phyloP scores from a whole-genome alignment of 371 early-diverging fungal species.

The Apophysomyces elegans region DNA sequence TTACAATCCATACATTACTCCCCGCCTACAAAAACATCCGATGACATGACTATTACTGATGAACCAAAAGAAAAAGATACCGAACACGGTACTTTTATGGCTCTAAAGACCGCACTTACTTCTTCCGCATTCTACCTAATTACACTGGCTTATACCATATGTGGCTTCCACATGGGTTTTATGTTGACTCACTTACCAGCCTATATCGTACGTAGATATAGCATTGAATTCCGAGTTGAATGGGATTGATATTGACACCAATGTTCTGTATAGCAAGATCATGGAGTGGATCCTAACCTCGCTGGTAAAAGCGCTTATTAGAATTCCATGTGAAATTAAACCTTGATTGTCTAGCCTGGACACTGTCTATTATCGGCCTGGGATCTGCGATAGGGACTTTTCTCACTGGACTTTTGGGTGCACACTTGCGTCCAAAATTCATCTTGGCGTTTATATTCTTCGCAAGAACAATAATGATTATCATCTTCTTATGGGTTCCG shows the following conservation, averaged over 20 bases:
- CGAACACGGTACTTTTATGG: constrained; percentile 19
- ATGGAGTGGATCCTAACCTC: constrained; percentile 26
- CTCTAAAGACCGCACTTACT: constrained; percentile 30
- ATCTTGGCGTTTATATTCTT: constrained; percentile 29
- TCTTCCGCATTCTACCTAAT: constrained; percentile 33
- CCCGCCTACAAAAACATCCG: constrained; percentile 14
- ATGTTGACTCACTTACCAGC: constrained; percentile 42
- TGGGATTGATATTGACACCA: neutral
- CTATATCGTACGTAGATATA: constrained; percentile 23
- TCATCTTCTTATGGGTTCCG: constrained; percentile 31
- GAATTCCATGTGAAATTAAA: neutral
- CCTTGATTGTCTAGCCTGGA: constrained; percentile 30
- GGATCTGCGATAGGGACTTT: constrained; percentile 37
- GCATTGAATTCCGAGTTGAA: neutral
- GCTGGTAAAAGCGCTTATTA: constrained; percentile 24
- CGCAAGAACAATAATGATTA: constrained; percentile 25
- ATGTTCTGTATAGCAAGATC: constrained; percentile 27
- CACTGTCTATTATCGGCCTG: constrained; percentile 37
- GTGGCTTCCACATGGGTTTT: constrained; percentile 43
- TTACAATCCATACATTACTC: constrained; percentile 21
- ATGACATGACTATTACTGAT: neutral
- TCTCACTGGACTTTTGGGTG: constrained; percentile 24
- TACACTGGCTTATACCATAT: constrained; percentile 33
- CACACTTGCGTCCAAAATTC: constrained; percentile 26
- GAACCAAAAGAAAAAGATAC: constrained; percentile 16